Base-by-base conservation (phyloP, 2,329 filamentous ascomycete species). In the Colletotrichum sojae region DNA sequence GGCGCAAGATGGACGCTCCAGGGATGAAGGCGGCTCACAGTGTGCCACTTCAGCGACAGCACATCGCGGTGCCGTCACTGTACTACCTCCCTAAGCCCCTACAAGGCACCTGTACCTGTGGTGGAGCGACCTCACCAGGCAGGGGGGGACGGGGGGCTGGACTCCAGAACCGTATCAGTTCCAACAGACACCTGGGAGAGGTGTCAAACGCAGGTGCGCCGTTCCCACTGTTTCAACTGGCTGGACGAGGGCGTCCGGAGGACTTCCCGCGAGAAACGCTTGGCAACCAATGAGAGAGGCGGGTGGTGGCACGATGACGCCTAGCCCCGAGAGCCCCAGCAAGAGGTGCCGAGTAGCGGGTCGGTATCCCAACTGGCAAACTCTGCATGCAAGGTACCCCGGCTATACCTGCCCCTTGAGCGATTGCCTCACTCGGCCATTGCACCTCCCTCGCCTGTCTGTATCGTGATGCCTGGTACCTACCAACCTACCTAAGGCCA, bases 371-470 rank as follows among this genome's bases (percentile, higher is more conserved):
- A 55, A 52, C 55, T 46, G 16, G 31, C 67, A 53, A 51, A 60
- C 62, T 69, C 43, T 69, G 55, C 56, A 69, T 61, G 55, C 67
- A 69, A 67, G 51, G 62, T 40, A 69, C 51, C 66, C 62, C 62
- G 67, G 67, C 51, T 51, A 66, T 61, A 60, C 67, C 18, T 67
- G 54, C 53, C 39, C 18, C 43, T 45, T 52, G 18, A 10, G 31
- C 31, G 31, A 36, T 64, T 58, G 48, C 27, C 46, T 31, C 51
- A 15, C 31, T 46, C 45, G 16, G 45, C 8, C 15, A 49, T 49
- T 12, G 46, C 46, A 43, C 13, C 40, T 43, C 13, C 40, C 40
- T 43, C 40, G 13, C 16, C 13, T n/a, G 40, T 43, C 40, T n/a
- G 6, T 15, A 43, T 5, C 12, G 12, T 12, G 9, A 43, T 31